Percentiles rank a stretch among this genome's conserved stretches.
Evolutionary conservation across 768 basidiomycete species (phyloP).

Genomic region (Lentinus brumalis): DNA sequence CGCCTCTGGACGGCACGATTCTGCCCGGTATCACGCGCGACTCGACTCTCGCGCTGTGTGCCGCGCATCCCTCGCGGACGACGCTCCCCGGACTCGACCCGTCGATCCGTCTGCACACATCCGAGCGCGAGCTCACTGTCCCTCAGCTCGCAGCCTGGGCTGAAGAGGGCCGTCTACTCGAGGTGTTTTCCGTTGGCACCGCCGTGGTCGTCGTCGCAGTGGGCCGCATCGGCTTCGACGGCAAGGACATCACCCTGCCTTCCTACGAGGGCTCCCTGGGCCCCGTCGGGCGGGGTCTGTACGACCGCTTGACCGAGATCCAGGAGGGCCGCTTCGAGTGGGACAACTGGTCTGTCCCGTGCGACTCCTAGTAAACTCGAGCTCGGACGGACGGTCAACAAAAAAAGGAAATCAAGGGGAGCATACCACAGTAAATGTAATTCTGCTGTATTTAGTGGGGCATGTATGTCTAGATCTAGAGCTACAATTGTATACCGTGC

Average conservation of each 20-base stretch:
- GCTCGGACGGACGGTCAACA: not conserved
- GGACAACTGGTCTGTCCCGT: slow-evolving; percentile 63
- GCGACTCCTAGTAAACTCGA: slow-evolving; percentile 16
- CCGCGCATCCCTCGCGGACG: slow-evolving; percentile 50
- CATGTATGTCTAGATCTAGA: slow-evolving; percentile 16
- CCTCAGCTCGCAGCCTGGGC: slow-evolving; percentile 45
- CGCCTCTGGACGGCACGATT: slow-evolving; percentile 89
- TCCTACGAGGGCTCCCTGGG: slow-evolving; percentile 52
- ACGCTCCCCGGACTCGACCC: slow-evolving; percentile 45
- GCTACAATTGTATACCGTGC: slow-evolving; percentile 9
- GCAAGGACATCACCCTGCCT: slow-evolving; percentile 63
- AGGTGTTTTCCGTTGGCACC: slow-evolving; percentile 85
- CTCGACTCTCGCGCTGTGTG: slow-evolving; percentile 73
- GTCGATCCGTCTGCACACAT: slow-evolving; percentile 41
- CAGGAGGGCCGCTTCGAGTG: slow-evolving; percentile 69
- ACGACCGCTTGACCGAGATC: slow-evolving; percentile 72
- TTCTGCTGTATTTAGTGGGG: slow-evolving; percentile 1
- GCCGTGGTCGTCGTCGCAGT: slow-evolving; percentile 78
- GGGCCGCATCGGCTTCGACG: slow-evolving; percentile 72
- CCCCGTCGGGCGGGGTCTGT: slow-evolving; percentile 66
- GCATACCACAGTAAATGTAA: slow-evolving; percentile 1
- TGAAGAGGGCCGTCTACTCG: slow-evolving; percentile 65
- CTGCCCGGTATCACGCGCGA: slow-evolving; percentile 91
- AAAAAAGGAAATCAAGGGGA: not conserved
- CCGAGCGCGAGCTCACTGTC: slow-evolving; percentile 49